Conservation (phyloP, 495 filamentous ascomycete species). For the Neurospora discreta region DNA sequence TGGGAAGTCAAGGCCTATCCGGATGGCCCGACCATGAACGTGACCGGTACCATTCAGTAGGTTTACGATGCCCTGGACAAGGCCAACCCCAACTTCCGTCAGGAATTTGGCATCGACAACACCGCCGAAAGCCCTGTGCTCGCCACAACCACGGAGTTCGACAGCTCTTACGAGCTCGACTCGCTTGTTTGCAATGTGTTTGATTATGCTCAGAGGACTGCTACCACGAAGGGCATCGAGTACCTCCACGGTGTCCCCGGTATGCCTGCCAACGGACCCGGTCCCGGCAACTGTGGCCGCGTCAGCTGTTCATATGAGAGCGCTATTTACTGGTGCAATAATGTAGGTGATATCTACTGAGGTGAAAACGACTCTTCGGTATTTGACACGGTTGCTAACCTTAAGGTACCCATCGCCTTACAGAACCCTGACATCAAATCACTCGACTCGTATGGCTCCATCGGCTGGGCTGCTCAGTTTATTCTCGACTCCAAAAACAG, state of each 20-base stretch:
- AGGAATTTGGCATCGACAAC: constrained; percentile 6
- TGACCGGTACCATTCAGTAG: constrained; percentile 11
- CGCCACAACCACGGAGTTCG: background rate
- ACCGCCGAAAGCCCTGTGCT: background rate
- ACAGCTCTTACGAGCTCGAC: background rate
- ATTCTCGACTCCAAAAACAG: background rate
- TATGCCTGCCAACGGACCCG: constrained; percentile 7
- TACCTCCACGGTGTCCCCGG: constrained; percentile 10
- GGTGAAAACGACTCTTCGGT: background rate
- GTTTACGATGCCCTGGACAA: constrained; percentile 1
- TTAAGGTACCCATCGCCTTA: background rate
- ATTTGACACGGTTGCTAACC: background rate
- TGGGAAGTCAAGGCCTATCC: constrained; percentile 8
- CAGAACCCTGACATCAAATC: background rate
- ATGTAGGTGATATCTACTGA: constrained; percentile 5
- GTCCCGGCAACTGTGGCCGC: constrained; percentile 14
- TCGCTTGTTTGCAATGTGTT: background rate
- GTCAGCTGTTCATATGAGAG: constrained; percentile 13
- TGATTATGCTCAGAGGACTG: background rate
- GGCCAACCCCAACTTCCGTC: constrained; percentile 14
- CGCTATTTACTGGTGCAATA: constrained; percentile 23
- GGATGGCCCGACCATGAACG: background rate
- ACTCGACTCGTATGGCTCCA: background rate
- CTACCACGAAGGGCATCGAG: constrained; percentile 12
- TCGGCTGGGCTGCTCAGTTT: background rate